These are phyloP conservation scores for Beauveria sp. DNA, from an alignment of 2,329 filamentous ascomycete genomes.

Conservation along the genomic window DNA sequence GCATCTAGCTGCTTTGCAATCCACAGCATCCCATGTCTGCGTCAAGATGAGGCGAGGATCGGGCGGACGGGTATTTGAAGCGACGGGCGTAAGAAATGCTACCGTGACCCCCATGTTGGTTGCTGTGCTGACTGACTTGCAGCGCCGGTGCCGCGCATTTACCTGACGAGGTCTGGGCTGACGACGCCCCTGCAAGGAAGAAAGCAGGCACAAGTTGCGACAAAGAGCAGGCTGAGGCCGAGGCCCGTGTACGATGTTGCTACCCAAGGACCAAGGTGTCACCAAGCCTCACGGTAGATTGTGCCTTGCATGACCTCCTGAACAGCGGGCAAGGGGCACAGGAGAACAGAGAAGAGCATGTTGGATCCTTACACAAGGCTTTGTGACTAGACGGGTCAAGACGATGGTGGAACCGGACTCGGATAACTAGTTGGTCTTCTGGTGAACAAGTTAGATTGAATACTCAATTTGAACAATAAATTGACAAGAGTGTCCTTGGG, in stretches of 20 bases:
- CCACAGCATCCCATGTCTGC: not conserved
- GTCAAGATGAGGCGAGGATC: not conserved
- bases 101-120: not conserved
- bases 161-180: not conserved
- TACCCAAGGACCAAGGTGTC: not conserved
- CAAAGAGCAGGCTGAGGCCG: not conserved
- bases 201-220: not conserved
- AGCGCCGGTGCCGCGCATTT: not conserved
- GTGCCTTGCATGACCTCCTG: not conserved
- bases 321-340: not conserved
- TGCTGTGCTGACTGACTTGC: constrained; percentile 2
- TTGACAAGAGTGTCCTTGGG: too few species aligned
- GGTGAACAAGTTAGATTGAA: too few species aligned
- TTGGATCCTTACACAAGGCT: not conserved
- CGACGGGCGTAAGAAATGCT: not conserved
- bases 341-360: not conserved
- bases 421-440: too few species aligned
- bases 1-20: not conserved
- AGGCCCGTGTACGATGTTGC: not conserved
- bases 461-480: too few species aligned
- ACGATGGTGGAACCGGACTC: too few species aligned
- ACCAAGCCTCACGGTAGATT: not conserved
- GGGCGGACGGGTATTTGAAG: not conserved
- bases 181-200: not conserved
- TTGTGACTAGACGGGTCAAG: not conserved